These are phyloP conservation scores for Cordyceps cateniannulata DNA, from an alignment of 2,329 filamentous ascomycete species.

Conservation along the genomic window DNA sequence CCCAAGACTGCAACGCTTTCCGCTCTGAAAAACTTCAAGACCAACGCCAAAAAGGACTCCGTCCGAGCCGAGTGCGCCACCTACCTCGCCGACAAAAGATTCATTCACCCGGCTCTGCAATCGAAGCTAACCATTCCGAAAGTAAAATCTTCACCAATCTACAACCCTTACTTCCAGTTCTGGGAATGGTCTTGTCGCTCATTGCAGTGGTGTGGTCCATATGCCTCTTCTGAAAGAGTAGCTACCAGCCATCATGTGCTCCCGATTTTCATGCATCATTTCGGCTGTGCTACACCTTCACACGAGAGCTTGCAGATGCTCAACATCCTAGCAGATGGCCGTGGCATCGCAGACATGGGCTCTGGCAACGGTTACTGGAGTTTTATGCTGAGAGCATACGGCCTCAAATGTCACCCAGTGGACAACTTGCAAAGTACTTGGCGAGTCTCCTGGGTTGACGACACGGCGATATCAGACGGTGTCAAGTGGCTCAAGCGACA, in stretches of 20 bases:
- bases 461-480: slow-evolving; percentile 59
- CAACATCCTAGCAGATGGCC: slow-evolving; percentile 45
- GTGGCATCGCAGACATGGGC: slow-evolving; percentile 58
- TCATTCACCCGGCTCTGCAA: slow-evolving; percentile 38
- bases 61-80: slow-evolving; percentile 49
- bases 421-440: slow-evolving; percentile 64
- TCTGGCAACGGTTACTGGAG: slow-evolving; percentile 73
- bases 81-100: slow-evolving; percentile 48
- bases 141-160: slow-evolving; percentile 35
- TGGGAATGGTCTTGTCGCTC: slow-evolving; percentile 59
- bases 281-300: slow-evolving; percentile 64
- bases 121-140: slow-evolving; percentile 38
- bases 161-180: slow-evolving; percentile 62
- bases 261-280: slow-evolving; percentile 72
- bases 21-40: slow-evolving; percentile 53
- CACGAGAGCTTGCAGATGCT: slow-evolving; percentile 60
- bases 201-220: slow-evolving; percentile 60
- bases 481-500: slow-evolving; percentile 48
- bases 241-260: slow-evolving; percentile 60
- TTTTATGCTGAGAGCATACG: slow-evolving; percentile 58
- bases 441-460: slow-evolving; percentile 61
- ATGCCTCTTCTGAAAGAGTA: slow-evolving; percentile 42
- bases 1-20: slow-evolving; percentile 53
- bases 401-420: slow-evolving; percentile 49
- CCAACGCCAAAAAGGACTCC: slow-evolving; percentile 59